phyloP scores from a whole-genome alignment of 148 eudicot species.

The Silene uniflora region DNA sequence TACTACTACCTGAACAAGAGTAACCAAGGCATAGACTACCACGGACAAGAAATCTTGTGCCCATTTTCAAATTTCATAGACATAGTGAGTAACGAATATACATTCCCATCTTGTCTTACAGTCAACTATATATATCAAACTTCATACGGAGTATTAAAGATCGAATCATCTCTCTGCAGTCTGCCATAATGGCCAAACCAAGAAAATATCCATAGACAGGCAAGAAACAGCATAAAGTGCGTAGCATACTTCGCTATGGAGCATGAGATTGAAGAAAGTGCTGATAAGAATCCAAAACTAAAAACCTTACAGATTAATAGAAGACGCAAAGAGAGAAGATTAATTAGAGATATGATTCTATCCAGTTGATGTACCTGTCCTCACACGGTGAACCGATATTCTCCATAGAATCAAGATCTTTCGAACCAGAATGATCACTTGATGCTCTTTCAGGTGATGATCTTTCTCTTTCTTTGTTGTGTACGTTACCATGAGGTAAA shows the following conservation, averaged over 20 bases:
- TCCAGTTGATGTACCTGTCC: slow-evolving; percentile 29
- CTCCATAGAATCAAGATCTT: slow-evolving; percentile 29
- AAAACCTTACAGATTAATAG: no score
- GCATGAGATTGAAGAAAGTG: slow-evolving; percentile 1
- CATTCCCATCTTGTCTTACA: background rate
- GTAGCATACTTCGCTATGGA: background rate
- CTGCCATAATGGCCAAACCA: background rate
- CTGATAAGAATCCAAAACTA: no score
- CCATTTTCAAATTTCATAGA: no score
- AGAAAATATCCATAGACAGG: background rate
- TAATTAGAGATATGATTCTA: background rate
- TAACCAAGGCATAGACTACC: no score
- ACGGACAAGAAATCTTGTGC: no score
- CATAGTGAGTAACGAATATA: no score
- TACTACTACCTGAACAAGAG: no score
- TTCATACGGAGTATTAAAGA: background rate
- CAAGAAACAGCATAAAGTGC: slow-evolving; percentile 11
- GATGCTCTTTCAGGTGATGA: slow-evolving; percentile 28
- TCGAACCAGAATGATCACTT: slow-evolving; percentile 32
- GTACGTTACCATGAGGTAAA: slow-evolving; percentile 19
- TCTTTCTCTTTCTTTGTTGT: slow-evolving; percentile 21
- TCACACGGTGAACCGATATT: slow-evolving; percentile 25
- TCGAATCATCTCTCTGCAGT: background rate
- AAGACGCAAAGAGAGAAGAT: background rate
- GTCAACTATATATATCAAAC: background rate